Evolutionary conservation across 148 eudicot genomes (phyloP).

Genomic region (Rhododendron williamsianum): DNA sequence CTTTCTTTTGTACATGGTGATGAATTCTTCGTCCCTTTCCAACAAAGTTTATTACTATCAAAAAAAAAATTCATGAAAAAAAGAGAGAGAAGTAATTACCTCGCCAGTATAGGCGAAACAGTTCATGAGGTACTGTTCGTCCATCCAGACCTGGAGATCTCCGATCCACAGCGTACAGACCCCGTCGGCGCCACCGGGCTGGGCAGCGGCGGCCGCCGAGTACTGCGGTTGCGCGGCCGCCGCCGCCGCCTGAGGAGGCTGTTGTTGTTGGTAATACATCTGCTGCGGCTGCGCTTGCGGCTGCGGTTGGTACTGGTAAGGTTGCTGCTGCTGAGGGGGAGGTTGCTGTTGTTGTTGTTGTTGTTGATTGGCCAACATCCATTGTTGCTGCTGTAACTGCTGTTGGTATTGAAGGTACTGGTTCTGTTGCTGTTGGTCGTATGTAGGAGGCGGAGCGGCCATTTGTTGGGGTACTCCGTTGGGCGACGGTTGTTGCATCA

Average conservation of each 20-base stretch:
- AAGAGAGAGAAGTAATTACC: constrained; percentile 28
- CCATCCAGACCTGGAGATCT: constrained; percentile 91
- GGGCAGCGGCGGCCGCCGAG: constrained; percentile 4
- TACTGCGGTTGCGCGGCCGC: constrained; percentile 20
- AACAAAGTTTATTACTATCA: too few species aligned
- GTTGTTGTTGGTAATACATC: constrained; percentile 20
- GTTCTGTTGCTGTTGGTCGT: constrained; percentile 25
- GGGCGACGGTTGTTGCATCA: constrained; percentile 38
- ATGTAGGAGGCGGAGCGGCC: constrained; percentile 16
- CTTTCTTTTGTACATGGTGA: too few species aligned
- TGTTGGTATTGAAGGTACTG: constrained; percentile 7
- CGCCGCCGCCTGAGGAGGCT: constrained; percentile 9
- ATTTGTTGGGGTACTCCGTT: constrained; percentile 7
- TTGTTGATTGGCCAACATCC: constrained; percentile 17
- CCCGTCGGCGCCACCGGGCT: constrained; percentile 46
- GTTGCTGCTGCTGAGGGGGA: constrained; percentile 18
- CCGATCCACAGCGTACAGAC: constrained; percentile 86
- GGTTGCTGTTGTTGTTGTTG: constrained; percentile 12
- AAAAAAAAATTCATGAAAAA: too few species aligned
- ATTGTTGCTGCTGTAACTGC: constrained; percentile 6
- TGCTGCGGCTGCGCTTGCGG: background rate
- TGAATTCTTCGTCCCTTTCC: too few species aligned
- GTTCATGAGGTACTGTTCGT: constrained; percentile 51
- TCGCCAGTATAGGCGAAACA: constrained; percentile 69
- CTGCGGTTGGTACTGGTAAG: constrained; percentile 21